A percentile compares a stretch with the other conserved stretches of the same genome.
Conservation (phyloP, 768 basidiomycete species). For the Phanerodontia chrysosporium region DNA sequence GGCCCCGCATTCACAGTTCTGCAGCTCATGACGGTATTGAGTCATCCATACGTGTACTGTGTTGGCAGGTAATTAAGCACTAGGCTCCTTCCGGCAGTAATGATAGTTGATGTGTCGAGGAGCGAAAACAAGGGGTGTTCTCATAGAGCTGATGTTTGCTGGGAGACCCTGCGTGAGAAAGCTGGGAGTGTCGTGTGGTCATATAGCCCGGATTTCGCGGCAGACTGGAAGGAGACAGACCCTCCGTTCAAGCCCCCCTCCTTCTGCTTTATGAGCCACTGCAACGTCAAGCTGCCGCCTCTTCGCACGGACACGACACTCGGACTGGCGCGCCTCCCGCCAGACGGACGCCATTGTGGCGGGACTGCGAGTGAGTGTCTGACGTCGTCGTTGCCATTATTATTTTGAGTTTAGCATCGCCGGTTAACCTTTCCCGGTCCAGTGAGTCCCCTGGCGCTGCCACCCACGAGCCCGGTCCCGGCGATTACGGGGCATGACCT, state of each 20-base stretch:
- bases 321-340: background rate
- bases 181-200: background rate
- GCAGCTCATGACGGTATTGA: background rate
- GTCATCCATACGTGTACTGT: background rate
- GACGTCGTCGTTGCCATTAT: background rate
- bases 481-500: slow-evolving; percentile 4
- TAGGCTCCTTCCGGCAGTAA: slow-evolving; percentile 3
- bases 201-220: background rate
- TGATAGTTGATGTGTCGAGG: background rate
- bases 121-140: background rate
- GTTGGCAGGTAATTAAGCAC: slow-evolving; percentile 1
- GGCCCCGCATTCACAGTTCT: background rate
- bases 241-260: background rate
- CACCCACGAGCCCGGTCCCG: background rate
- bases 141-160: background rate
- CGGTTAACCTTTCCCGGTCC: background rate
- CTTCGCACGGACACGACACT: background rate
- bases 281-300: background rate
- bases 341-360: background rate
- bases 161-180: slow-evolving; percentile 1
- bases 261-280: background rate
- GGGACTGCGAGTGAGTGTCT: background rate
- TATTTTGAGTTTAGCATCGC: background rate
- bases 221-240: background rate
- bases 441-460: background rate